Evolutionary conservation across 192 early-diverging fungal genomes (phyloP).

Genomic region (Geranomyces michiganensis): DNA sequence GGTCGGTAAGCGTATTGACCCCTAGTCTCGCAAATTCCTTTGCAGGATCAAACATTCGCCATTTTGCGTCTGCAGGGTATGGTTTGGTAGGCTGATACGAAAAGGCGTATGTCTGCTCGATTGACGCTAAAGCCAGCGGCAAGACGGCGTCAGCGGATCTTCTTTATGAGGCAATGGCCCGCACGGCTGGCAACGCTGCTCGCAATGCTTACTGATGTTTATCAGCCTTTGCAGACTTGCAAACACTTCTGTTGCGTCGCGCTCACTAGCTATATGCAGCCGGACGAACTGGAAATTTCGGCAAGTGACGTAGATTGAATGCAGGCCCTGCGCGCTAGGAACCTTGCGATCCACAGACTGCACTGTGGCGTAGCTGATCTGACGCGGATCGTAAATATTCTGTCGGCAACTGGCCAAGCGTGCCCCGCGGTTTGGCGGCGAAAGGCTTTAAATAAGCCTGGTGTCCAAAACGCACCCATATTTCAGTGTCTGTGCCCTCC

Average conservation of each 20-base stretch:
- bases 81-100: conserved; percentile 56
- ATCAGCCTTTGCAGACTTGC: conserved; percentile 78
- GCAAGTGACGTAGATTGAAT: conserved; percentile 66
- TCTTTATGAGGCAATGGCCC: no score
- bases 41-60: conserved; percentile 75
- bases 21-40: conserved; percentile 86
- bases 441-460: not conserved
- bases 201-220: conserved; percentile 55
- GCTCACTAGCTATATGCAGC: conserved; percentile 68
- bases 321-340: conserved; percentile 48
- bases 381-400: not conserved
- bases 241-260: conserved; percentile 74
- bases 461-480: conserved; percentile 60
- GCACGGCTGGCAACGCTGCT: not conserved
- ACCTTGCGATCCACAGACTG: conserved; percentile 73
- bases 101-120: conserved; percentile 82
- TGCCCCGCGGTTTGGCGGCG: not conserved
- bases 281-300: conserved; percentile 81
- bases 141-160: no score
- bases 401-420: no score
- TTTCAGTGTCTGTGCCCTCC: conserved; percentile 49
- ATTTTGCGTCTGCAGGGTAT: conserved; percentile 37
- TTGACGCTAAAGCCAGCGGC: conserved; percentile 47
- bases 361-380: conserved; percentile 84
- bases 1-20: conserved; percentile 59